These are phyloP conservation scores for Ophiosphaerella narmari DNA, from an alignment of 2,329 filamentous ascomycete genomes.

Conservation along the genomic window DNA sequence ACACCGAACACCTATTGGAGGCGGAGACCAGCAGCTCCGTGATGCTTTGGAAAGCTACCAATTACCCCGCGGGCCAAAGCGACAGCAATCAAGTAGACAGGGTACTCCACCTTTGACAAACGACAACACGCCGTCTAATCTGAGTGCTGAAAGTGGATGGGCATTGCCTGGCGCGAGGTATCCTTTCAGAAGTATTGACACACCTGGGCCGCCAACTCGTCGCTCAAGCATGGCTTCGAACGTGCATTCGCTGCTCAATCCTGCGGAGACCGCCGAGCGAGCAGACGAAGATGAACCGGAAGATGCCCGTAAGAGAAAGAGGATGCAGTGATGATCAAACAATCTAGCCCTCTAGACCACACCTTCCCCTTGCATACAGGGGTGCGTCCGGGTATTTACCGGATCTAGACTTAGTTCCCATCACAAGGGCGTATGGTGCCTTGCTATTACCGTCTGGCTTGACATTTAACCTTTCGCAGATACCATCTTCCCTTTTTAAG, in stretches of 20 bases:
- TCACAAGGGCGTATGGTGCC: not conserved
- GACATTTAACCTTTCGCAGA: too few species aligned
- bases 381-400: not conserved
- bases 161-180: slow-evolving; percentile 57
- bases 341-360: not conserved
- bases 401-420: not conserved
- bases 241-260: slow-evolving; percentile 69
- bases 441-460: not conserved
- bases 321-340: slow-evolving; percentile 32
- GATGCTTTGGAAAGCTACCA: slow-evolving; percentile 73
- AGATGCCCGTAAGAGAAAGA: slow-evolving; percentile 67
- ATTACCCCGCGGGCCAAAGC: slow-evolving; percentile 58
- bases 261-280: slow-evolving; percentile 68
- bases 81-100: slow-evolving; percentile 57
- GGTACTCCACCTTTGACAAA: slow-evolving; percentile 58
- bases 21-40: slow-evolving; percentile 71
- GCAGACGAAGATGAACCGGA: slow-evolving; percentile 66
- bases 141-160: slow-evolving; percentile 62
- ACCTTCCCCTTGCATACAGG: not conserved
- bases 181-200: slow-evolving; percentile 56
- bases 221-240: slow-evolving; percentile 74
- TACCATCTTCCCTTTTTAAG: too few species aligned
- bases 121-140: slow-evolving; percentile 55
- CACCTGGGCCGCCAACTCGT: slow-evolving; percentile 65
- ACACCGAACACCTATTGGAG: slow-evolving; percentile 51